These are phyloP conservation scores for Colletotrichum lentis DNA, from an alignment of 2,329 filamentous ascomycete species.

Conservation along the genomic window DNA sequence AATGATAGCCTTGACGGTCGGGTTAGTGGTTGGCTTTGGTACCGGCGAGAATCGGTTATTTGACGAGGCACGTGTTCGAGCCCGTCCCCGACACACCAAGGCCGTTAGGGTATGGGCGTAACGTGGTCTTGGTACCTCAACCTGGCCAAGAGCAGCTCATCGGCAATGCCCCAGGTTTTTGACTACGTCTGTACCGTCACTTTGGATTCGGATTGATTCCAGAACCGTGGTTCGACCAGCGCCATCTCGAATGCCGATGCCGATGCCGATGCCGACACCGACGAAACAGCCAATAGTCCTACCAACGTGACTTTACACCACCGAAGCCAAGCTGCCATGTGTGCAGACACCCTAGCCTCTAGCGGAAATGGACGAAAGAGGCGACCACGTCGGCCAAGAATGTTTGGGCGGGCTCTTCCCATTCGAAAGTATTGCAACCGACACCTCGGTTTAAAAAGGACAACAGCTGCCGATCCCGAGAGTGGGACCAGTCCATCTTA, in stretches of 20 bases:
- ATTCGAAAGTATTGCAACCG: neutral
- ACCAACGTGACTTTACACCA: too few species aligned
- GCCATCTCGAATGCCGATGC: constrained; percentile 4
- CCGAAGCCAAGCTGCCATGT: constrained; percentile 1
- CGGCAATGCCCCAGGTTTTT: constrained; percentile 1
- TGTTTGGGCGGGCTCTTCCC: neutral
- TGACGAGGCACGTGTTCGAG: neutral
- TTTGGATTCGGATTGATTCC: neutral
- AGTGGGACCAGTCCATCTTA: neutral
- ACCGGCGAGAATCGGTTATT: neutral
- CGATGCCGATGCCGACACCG: neutral
- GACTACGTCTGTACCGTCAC: neutral
- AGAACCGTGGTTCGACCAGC: neutral
- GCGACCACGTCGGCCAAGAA: neutral
- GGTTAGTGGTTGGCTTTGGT: neutral
- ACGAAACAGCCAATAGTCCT: neutral
- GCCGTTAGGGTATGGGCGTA: neutral
- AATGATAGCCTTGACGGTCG: neutral
- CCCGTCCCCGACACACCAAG: constrained; percentile 1
- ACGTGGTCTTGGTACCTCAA: neutral
- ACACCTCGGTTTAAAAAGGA: neutral
- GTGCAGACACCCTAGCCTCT: neutral
- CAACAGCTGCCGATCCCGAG: neutral
- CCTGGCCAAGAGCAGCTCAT: neutral
- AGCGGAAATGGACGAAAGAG: neutral